These are phyloP conservation scores for Marsdenia floribunda DNA, from an alignment of 257 asterid genomes.

Conservation along the genomic window DNA sequence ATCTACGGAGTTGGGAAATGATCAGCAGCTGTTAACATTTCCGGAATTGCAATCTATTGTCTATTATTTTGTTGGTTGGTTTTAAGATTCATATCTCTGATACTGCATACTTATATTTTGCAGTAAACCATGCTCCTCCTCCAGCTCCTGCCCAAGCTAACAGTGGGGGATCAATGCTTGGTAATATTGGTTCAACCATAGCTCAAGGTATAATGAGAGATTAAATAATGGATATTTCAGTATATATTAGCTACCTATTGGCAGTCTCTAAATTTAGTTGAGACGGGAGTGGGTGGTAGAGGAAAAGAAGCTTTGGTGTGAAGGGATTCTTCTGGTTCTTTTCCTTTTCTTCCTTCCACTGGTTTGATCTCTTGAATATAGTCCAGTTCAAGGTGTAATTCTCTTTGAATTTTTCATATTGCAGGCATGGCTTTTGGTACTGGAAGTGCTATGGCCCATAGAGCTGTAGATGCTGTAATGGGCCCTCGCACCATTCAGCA, in stretches of 20 bases:
- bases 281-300: not conserved
- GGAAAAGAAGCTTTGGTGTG: not conserved
- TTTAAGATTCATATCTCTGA: not conserved
- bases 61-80: not conserved
- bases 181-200: slow-evolving; percentile 65
- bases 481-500: slow-evolving; percentile 79
- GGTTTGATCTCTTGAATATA: not conserved
- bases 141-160: slow-evolving; percentile 62
- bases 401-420: not conserved
- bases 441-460: slow-evolving; percentile 71
- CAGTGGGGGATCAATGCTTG: slow-evolving; percentile 62
- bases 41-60: not conserved
- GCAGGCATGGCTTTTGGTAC: slow-evolving; percentile 67
- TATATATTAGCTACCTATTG: no score
- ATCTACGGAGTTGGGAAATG: not conserved
- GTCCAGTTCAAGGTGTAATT: not conserved
- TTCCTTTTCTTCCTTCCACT: not conserved
- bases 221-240: not conserved
- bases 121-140: slow-evolving; percentile 67
- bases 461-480: slow-evolving; percentile 68
- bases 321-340: not conserved
- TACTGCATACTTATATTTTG: not conserved
- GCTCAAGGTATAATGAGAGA: slow-evolving; percentile 47
- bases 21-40: not conserved
- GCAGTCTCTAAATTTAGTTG: no score